Base-by-base conservation (phyloP, 495 filamentous ascomycete genomes). In the Talaromyces adpressus region DNA sequence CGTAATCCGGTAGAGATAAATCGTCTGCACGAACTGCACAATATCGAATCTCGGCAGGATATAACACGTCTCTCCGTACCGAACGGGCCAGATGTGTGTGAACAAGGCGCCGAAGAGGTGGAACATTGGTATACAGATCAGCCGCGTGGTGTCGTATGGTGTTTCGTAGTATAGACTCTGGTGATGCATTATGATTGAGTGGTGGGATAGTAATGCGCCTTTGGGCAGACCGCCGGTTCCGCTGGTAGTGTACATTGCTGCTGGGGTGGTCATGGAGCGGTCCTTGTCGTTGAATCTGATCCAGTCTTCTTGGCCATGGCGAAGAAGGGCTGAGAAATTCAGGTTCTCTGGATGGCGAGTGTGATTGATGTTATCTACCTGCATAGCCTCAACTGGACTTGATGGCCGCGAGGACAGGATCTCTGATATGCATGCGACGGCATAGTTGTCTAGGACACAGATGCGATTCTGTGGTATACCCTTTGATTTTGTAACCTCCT, bases 101-200 rank as follows among this genome's bases (percentile, higher is more conserved):
- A 79, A 78, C 12, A 86, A 77, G 2, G 82, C 80, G 8, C 81
- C 79, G 58, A 83, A 84, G 20, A 84, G 75, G 74, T 90, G 88
- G 68, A 89, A 91, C 72, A 88, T 80, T 11, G 88, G 88, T 4
- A 89, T 75, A 12, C 82, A 83, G 64, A 89, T 75, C 29, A 86
- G 66, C 8, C 82, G 77, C 45, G 71, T 76, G 30, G 79, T 79
- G 45, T 78, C 62, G 61, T 82, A 81, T 1, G 77, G 75, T 39
- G 80, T 73, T 25, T 78, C 75, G 60, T 83, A 80, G 14, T 79
- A 70, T 16, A 83, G 75, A 3, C 76, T 69, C 34, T 78, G 73
- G 63, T 83, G 77, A 62, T 87, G 82, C 5, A 83, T 82, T 20
- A 84, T 70, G 29, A 84, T 75, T 22, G 77, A 77, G 64, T 80